Percentiles rank a stretch among this genome's conserved stretches.
phyloP scores from a whole-genome alignment of 2,329 filamentous ascomycete species.

The Colletotrichum lupini region DNA sequence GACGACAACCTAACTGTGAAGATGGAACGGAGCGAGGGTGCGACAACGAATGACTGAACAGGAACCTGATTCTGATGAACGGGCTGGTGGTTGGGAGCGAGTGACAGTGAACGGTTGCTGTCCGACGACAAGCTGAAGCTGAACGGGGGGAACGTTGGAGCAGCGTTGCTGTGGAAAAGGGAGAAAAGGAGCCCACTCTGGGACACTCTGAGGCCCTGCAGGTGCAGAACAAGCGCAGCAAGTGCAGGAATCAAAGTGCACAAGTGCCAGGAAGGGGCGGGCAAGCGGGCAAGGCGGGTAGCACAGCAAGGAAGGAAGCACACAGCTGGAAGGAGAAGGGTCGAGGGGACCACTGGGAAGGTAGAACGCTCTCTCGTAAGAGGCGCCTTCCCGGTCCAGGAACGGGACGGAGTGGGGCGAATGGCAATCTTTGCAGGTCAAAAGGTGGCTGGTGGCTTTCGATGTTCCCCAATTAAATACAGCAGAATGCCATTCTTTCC shows the following conservation, averaged over 20 bases:
- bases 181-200: constrained; percentile 29
- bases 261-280: constrained; percentile 11
- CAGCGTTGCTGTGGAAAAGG: constrained; percentile 42
- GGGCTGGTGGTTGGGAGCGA: constrained; percentile 21
- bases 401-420: constrained; percentile 18
- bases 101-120: constrained; percentile 34
- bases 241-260: background rate
- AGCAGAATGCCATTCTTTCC: background rate
- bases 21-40: constrained; percentile 31
- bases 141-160: constrained; percentile 29
- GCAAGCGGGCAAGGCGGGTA: background rate
- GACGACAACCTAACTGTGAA: constrained; percentile 3
- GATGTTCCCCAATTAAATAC: constrained; percentile 13
- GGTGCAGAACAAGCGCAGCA: background rate
- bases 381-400: constrained; percentile 11
- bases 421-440: constrained; percentile 7
- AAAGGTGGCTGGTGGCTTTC: background rate
- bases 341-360: too few relatives aligned
- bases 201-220: background rate
- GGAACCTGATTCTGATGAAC: background rate
- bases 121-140: constrained; percentile 27
- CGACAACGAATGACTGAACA: constrained; percentile 30
- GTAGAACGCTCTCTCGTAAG: background rate
- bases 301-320: background rate
- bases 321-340: too few relatives aligned